Conservation (phyloP, 1,284 basidiomycete genomes). For the Ustilago esculenta region DNA sequence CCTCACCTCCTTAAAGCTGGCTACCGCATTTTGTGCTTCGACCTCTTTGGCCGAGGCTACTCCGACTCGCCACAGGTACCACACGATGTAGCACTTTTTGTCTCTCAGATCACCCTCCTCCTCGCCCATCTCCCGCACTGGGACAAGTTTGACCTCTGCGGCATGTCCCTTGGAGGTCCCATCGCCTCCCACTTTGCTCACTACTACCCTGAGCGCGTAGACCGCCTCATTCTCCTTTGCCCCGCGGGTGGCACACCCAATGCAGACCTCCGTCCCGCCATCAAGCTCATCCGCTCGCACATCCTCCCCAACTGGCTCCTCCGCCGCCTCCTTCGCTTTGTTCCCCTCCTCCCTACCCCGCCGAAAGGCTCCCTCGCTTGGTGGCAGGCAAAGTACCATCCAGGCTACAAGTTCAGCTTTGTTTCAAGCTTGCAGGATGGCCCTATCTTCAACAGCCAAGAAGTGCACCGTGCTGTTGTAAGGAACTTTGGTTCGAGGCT, state of each 20-base stretch:
- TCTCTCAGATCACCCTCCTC: conserved; percentile 46
- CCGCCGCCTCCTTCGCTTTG: conserved; percentile 19
- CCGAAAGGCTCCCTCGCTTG: conserved; percentile 33
- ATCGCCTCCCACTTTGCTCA: conserved; percentile 44
- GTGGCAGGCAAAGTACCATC: conserved; percentile 47
- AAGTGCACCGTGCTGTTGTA: conserved; percentile 31
- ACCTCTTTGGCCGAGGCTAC: conserved; percentile 47
- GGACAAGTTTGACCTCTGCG: conserved; percentile 45
- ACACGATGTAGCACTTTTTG: conserved; percentile 43
- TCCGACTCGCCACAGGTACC: conserved; percentile 41
- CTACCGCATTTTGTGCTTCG: conserved; percentile 45
- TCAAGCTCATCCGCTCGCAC: conserved; percentile 41
- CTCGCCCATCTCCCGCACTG: conserved; percentile 41
- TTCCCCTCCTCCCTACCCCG: conserved; percentile 37
- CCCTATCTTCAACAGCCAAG: conserved; percentile 31
- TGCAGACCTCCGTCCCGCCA: conserved; percentile 19
- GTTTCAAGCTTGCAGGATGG: conserved; percentile 40
- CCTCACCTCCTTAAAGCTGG: conserved; percentile 39
- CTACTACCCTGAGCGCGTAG: conserved; percentile 41
- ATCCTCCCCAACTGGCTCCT: conserved; percentile 31
- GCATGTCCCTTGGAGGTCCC: conserved; percentile 46
- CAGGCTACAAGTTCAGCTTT: conserved; percentile 44
- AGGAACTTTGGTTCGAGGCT: conserved; percentile 22
- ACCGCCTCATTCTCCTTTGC: conserved; percentile 40
- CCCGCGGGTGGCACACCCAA: conserved; percentile 44